phyloP scores from a whole-genome alignment of 2,329 filamentous ascomycete species.

The Purpureocillium takamizusanense region DNA sequence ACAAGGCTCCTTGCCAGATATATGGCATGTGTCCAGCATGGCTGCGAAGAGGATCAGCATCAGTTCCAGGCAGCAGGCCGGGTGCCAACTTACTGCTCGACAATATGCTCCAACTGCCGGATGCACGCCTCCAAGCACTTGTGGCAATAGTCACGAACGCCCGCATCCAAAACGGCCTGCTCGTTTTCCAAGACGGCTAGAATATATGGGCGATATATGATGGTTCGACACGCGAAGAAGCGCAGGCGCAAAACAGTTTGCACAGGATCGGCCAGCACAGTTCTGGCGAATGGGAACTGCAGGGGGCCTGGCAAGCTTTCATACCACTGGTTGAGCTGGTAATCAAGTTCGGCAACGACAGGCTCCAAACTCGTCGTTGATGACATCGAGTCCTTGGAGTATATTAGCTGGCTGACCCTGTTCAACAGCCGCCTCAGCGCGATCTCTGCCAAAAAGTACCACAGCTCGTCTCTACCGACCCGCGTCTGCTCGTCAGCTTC shows the following conservation, averaged over 20 bases:
- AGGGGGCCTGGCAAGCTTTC: conserved; percentile 65
- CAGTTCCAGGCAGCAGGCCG: conserved; percentile 2
- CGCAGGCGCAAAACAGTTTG: conserved; percentile 71
- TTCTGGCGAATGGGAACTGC: conserved; percentile 66
- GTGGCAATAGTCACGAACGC: conserved; percentile 68
- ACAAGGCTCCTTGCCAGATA: conserved; percentile 76
- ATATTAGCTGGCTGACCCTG: conserved; percentile 70
- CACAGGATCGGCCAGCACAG: conserved; percentile 60
- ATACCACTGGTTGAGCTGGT: conserved; percentile 78
- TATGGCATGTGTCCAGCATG: conserved; percentile 80
- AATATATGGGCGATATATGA: conserved; percentile 79
- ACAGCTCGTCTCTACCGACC: conserved; percentile 66
- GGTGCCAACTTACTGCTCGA: conserved; percentile 55
- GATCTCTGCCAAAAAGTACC: conserved; percentile 82
- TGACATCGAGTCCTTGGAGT: conserved; percentile 62
- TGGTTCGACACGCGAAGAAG: conserved; percentile 79
- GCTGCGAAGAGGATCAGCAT: conserved; percentile 25
- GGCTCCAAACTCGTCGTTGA: conserved; percentile 68
- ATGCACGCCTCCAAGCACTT: conserved; percentile 76
- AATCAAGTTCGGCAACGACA: conserved; percentile 72
- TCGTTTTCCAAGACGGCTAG: conserved; percentile 73
- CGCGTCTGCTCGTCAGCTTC: conserved; percentile 56
- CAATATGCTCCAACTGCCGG: conserved; percentile 69
- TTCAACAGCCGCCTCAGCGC: conserved; percentile 69
- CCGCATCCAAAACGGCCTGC: conserved; percentile 59